These are phyloP conservation scores for Malassezia pachydermatis DNA, from an alignment of 1,284 basidiomycete species.

Conservation along the genomic window DNA sequence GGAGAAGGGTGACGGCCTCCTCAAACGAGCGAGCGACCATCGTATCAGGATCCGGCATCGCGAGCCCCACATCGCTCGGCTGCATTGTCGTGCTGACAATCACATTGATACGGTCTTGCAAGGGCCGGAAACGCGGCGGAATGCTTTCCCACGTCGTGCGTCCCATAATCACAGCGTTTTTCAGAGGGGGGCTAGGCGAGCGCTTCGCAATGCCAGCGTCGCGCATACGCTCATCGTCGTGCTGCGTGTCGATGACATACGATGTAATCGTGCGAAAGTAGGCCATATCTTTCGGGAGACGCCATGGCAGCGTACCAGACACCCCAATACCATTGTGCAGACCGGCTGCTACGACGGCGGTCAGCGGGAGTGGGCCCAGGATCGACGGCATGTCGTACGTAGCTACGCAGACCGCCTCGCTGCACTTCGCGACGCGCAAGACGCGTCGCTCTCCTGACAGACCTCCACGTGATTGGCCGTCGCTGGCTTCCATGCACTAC, in stretches of 20 bases:
- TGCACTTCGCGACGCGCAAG: neutral
- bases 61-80: neutral
- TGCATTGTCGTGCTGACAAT: slow-evolving; percentile 56
- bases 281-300: slow-evolving; percentile 75
- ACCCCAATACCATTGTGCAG: slow-evolving; percentile 76
- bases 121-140: slow-evolving; percentile 72
- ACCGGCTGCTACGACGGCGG: slow-evolving; percentile 87
- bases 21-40: slow-evolving; percentile 13
- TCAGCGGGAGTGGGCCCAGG: slow-evolving; percentile 52
- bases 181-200: slow-evolving; percentile 13
- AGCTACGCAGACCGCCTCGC: neutral
- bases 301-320: slow-evolving; percentile 70
- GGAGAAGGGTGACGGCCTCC: slow-evolving; percentile 11
- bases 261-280: slow-evolving; percentile 79
- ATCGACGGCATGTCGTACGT: neutral
- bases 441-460: no score
- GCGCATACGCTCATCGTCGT: slow-evolving; percentile 9
- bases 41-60: slow-evolving; percentile 7
- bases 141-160: slow-evolving; percentile 97
- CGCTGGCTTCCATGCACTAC: neutral
- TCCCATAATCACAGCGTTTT: slow-evolving; percentile 88
- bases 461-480: no score
- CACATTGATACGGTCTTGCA: slow-evolving; percentile 67
- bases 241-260: slow-evolving; percentile 47
- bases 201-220: slow-evolving; percentile 30